Base-by-base conservation (phyloP, 768 basidiomycete species). In the Pleurotus cornucopiae region DNA sequence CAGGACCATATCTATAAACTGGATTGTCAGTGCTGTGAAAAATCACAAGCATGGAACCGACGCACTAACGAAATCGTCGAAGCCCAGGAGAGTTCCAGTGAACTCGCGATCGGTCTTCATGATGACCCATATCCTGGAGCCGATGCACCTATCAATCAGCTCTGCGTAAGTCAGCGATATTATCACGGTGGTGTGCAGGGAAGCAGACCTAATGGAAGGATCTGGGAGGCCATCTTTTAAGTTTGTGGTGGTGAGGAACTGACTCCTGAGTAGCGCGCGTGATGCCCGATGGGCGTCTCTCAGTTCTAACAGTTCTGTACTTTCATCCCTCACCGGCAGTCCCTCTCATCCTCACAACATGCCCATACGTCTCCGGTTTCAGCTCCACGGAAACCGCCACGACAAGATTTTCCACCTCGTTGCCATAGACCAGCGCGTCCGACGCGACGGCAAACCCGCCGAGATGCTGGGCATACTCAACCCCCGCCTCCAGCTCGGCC, bases 51-150 rank as follows among this genome's bases (percentile, higher is more conserved):
- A 18, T 39, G 25, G 23, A 6, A 53, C 9, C 26, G 40, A 95
- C 96, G 82, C 69, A 98, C 96, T 99, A 71, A 99, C 96, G 71
- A 96, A 99, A 73, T 99, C 96, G 69, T 99, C 96, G 64, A 99
- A 99, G 2, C 96, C 96, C 34, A 96, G 79, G 41, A 99, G 77
- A 2, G 86, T 97, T 9, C 96, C 96, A 20, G 90, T 91, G 73
- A 98, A 99, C 74, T 99, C 96, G 46, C 94, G 88, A 59, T 99
- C 94, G 63, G 81, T 87, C 76, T 98, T 98, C 93, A 97, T 98
- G 69, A 98, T 85, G 64, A 98, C 96, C 92, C 94, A 97, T 67
- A 98, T 95, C 48, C 85, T 84, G 34, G 94, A 96, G 56, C 96
- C 96, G 68, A 98, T 98, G 68, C 96, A 98, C 69, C 91, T 83